phyloP scores from a whole-genome alignment of 1,284 basidiomycete species.

The Waitea zeae region DNA sequence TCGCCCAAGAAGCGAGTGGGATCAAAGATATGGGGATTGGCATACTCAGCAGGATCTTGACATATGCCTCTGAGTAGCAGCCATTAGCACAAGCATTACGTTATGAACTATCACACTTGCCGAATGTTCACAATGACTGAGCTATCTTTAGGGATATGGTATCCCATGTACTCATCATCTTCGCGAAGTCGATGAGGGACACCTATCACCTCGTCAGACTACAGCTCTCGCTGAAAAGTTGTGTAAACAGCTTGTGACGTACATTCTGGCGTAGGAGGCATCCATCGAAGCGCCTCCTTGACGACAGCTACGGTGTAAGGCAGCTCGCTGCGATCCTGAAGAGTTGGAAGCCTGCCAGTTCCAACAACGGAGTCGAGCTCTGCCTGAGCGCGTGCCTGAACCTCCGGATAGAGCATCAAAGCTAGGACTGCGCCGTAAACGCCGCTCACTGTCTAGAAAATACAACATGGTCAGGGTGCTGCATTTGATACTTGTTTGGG shows the following conservation, averaged over 20 bases:
- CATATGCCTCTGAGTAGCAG: too few species aligned
- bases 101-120: background rate
- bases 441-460: too few species aligned
- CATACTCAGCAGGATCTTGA: too few species aligned
- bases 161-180: slow-evolving; percentile 5
- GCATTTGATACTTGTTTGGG: too few species aligned
- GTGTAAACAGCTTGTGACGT: too few species aligned
- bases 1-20: too few species aligned
- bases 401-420: slow-evolving; percentile 13
- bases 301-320: slow-evolving; percentile 13
- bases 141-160: slow-evolving; percentile 7
- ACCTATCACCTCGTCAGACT: background rate
- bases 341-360: slow-evolving; percentile 12
- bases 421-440: too few species aligned
- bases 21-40: too few species aligned
- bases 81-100: too few species aligned
- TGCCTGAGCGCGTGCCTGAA: slow-evolving; percentile 12
- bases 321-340: slow-evolving; percentile 12
- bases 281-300: slow-evolving; percentile 12
- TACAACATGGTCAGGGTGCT: too few species aligned
- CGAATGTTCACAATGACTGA: slow-evolving; percentile 7
- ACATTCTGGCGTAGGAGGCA: slow-evolving; percentile 4
- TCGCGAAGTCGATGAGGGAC: background rate
- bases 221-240: too few species aligned
- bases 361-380: slow-evolving; percentile 15